These are phyloP conservation scores for Pycnococcus provasolii DNA, from an alignment of 139 green algal genomes.

Conservation along the genomic window DNA sequence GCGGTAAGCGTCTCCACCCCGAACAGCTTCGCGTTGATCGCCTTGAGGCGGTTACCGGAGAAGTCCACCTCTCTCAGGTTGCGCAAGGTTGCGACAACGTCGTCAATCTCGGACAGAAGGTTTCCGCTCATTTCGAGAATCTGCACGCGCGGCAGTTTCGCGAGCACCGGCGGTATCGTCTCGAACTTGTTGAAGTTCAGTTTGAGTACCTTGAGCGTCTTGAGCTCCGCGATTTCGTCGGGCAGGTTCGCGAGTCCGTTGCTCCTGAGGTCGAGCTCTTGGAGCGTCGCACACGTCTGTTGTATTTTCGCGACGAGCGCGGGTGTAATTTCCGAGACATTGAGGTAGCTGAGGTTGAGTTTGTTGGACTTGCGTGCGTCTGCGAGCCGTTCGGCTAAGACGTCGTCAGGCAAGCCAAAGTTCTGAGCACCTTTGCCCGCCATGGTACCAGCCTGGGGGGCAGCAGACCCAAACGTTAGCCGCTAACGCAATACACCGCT, in stretches of 20 bases:
- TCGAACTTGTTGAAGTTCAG: slow-evolving; percentile 75
- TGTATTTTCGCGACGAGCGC: neutral
- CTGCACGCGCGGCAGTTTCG: slow-evolving; percentile 14
- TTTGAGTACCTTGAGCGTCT: slow-evolving; percentile 47
- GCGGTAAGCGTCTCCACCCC: neutral
- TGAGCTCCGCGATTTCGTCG: slow-evolving; percentile 53
- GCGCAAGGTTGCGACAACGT: slow-evolving; percentile 40
- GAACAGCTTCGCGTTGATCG: neutral
- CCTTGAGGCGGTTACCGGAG: slow-evolving; percentile 14
- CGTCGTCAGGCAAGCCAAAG: no score
- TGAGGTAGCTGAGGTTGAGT: slow-evolving; percentile 24
- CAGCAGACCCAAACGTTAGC: no score
- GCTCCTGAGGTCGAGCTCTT: slow-evolving; percentile 33
- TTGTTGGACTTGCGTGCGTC: slow-evolving; percentile 23
- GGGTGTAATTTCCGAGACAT: slow-evolving; percentile 12
- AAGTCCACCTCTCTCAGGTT: slow-evolving; percentile 40
- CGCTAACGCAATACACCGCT: no score
- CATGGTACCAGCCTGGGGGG: no score
- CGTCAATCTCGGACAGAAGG: slow-evolving; percentile 44
- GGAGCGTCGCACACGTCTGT: slow-evolving; percentile 1
- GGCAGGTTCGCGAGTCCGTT: slow-evolving; percentile 65
- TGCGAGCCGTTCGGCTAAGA: neutral
- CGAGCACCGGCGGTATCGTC: slow-evolving; percentile 37
- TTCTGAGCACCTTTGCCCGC: no score
- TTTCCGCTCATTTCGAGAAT: slow-evolving; percentile 68